These are phyloP conservation scores for Colletotrichum sansevieriae DNA, from an alignment of 2,329 filamentous ascomycete species.

Conservation along the genomic window DNA sequence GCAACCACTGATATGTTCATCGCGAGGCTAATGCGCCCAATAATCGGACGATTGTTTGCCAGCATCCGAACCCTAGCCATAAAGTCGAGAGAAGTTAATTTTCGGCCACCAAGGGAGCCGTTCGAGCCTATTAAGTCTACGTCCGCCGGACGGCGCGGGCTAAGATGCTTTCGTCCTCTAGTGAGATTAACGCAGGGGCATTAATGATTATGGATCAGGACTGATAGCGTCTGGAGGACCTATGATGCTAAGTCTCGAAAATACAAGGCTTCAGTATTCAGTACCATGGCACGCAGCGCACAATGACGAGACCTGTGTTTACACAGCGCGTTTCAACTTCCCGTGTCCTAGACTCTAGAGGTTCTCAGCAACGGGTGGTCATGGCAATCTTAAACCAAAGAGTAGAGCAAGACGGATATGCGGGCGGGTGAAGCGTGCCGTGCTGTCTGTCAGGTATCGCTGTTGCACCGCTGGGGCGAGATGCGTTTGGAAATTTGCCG, in stretches of 20 bases:
- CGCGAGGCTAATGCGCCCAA: slow-evolving; percentile 23
- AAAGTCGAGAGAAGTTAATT: slow-evolving; percentile 6
- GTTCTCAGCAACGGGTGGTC: slow-evolving; percentile 20
- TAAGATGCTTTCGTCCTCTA: slow-evolving; percentile 33
- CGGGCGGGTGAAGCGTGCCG: slow-evolving; percentile 16
- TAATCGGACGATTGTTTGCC: slow-evolving; percentile 31
- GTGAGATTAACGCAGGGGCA: slow-evolving; percentile 38
- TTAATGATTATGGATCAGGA: slow-evolving; percentile 32
- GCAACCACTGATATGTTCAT: slow-evolving; percentile 19
- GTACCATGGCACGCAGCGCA: background rate
- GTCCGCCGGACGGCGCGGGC: slow-evolving; percentile 20
- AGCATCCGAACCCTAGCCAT: slow-evolving; percentile 7
- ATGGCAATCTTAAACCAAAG: slow-evolving; percentile 8
- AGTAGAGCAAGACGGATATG: slow-evolving; percentile 19
- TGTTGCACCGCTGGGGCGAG: slow-evolving; percentile 21
- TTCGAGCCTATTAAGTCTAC: slow-evolving; percentile 3
- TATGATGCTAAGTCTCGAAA: slow-evolving; percentile 1
- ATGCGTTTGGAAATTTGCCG: slow-evolving; percentile 18
- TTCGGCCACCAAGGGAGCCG: slow-evolving; percentile 30
- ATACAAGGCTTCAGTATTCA: background rate
- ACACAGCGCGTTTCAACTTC: slow-evolving; percentile 17
- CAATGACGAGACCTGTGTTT: slow-evolving; percentile 4
- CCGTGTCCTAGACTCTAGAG: slow-evolving; percentile 16
- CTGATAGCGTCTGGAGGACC: background rate
- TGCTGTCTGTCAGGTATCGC: background rate